Percentiles rank a stretch among this genome's conserved stretches.
Evolutionary conservation across 306 rosid genomes (phyloP).

Genomic region (Erythrophleum fordii): DNA sequence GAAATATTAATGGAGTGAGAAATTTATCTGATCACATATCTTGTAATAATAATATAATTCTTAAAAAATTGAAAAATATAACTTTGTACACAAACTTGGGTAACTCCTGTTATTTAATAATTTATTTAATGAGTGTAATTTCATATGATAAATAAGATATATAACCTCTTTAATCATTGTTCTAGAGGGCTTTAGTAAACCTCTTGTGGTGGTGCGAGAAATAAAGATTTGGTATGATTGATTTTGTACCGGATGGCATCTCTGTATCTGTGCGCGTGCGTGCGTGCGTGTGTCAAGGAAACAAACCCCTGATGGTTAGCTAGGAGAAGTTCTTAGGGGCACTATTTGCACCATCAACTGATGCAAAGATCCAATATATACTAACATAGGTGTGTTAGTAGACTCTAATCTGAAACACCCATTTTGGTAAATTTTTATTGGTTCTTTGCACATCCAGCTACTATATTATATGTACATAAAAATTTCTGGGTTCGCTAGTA

Average conservation of each 20-base stretch:
- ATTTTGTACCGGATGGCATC: constrained; percentile 23
- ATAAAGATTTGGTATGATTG: constrained; percentile 9
- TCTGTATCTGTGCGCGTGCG: not conserved
- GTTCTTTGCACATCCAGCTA: not conserved
- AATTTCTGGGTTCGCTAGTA: not conserved
- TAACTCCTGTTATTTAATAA: not conserved
- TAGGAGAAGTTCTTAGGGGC: not conserved
- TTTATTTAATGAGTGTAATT: not conserved
- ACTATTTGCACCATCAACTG: not conserved
- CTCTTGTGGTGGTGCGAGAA: not conserved
- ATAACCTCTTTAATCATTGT: not conserved
- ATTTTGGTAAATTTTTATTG: not conserved
- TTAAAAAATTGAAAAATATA: not conserved
- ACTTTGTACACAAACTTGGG: not conserved
- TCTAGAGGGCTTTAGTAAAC: not conserved
- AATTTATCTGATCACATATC: not conserved
- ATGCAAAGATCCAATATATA: constrained; percentile 11
- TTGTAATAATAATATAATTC: not conserved
- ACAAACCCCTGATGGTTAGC: not conserved
- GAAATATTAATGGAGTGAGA: not conserved
- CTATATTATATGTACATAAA: not conserved
- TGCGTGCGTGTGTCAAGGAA: not conserved
- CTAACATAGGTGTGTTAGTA: not conserved
- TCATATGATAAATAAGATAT: not conserved
- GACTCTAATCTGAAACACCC: not conserved